Base-by-base conservation (phyloP, 768 basidiomycete genomes). In the Boletus pseudopeckii region DNA sequence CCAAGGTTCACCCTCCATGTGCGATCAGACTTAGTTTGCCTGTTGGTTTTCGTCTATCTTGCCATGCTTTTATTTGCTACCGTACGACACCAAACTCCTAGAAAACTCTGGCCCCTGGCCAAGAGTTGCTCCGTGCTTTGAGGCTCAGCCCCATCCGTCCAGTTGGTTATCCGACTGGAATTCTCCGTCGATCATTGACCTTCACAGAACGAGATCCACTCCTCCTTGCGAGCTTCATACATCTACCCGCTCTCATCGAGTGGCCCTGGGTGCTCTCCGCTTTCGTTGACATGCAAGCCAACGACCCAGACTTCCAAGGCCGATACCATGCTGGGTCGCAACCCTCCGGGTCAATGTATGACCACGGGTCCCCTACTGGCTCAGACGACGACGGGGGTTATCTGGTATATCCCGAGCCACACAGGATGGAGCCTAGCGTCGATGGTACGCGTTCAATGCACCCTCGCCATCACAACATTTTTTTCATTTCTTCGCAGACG, bases 331-430 rank as follows among this genome's bases (percentile, higher is more conserved):
- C 45, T 44, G 56, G 69, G 47, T 53, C 71, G 53, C 71, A 71
- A 38, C 55, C 62, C 47, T 49, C 63, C 47, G 64, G 63, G 49
- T 38, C 65, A 46, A 62, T 71, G 55, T 64, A 79, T 51, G 79
- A 79, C 57, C 75, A 73, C 47, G 77, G 74, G 50, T 85, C 83
- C 10, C 72, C 76, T 62, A 78, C 81, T 7, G 79, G 76, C 53
- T 83, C 83, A 53, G 84, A 84, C 55, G 83, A 84, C 59, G 81
- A 80, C 32, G 51, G 33, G 41, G 70, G 60, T 52, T 72, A 56
- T 75, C 48, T 50, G 10, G 20, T 2, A 13, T 67, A 67, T 54
- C 51, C 63, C 30, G 76, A 66, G 37, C 53, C 47, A 70, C 76
- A 70, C 45, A 81, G 74, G 69, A 68, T 62, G 41, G 80, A 81